Conservation (phyloP, 441 rosid species). For the Arabidopsis lyrata region DNA sequence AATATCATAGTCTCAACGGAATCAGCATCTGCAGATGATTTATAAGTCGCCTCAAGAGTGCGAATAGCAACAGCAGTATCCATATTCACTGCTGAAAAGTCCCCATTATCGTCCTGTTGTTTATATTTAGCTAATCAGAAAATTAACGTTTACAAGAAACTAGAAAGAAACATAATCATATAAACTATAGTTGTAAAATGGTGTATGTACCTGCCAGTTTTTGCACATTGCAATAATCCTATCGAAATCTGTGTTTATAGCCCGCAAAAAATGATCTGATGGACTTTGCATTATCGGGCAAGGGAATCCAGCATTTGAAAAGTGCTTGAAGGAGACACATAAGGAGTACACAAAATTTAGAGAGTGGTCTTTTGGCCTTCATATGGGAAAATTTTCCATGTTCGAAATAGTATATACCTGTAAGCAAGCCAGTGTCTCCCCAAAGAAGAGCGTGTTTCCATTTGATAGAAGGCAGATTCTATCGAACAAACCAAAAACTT, state of each 20-base stretch:
- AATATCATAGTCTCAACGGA: constrained; percentile 82
- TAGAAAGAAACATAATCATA: neutral
- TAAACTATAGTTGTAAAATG: constrained; percentile 8
- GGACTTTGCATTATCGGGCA: constrained; percentile 99
- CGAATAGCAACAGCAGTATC: constrained; percentile 99
- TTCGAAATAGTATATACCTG: constrained; percentile 54
- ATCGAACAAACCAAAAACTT: constrained; percentile 99
- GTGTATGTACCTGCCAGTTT: constrained; percentile 86
- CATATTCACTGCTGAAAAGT: constrained; percentile 98
- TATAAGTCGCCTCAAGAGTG: constrained; percentile 96
- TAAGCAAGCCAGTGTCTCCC: constrained; percentile 98
- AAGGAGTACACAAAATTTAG: constrained; percentile 42
- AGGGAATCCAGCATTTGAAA: constrained; percentile 99
- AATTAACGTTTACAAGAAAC: constrained; percentile 13
- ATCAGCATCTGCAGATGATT: constrained; percentile 93
- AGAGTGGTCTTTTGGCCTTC: constrained; percentile 21
- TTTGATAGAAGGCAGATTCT: constrained; percentile 96
- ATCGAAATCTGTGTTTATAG: constrained; percentile 98
- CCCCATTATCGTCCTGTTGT: constrained; percentile 95
- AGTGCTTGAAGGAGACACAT: constrained; percentile 69
- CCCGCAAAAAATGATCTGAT: constrained; percentile 97
- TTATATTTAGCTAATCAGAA: constrained; percentile 14
- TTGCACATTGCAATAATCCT: constrained; percentile 99
- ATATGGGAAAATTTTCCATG: constrained; percentile 2
- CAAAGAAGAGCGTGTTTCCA: constrained; percentile 96